Base-by-base conservation (phyloP, 768 basidiomycete genomes). In the Phanerodontia chrysosporium region DNA sequence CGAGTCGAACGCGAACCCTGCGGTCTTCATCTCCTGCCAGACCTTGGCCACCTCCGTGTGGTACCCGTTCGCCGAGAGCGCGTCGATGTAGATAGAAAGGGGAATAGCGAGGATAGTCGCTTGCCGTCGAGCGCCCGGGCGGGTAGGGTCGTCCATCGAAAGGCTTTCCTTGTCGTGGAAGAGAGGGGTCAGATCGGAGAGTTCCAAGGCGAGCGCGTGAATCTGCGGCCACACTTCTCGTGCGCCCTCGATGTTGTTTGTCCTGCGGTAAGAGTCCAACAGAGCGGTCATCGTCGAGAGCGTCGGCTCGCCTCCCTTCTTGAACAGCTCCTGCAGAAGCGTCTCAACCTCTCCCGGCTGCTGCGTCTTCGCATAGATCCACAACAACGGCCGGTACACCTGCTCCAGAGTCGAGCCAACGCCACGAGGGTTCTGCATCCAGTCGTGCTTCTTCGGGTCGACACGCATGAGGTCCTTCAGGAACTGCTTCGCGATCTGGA, bases 81-180 rank as follows among this genome's bases (percentile, higher is more conserved):
- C 80, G 63, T 92, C 86, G 60, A 97, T 83, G 71, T 86, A 87
- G 63, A 92, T 86, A 14, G 92, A 94, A 12, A 98, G 75, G 0
- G 94, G 89, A 42, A 85, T 71, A 63, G 85, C 87, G 45, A 96
- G 78, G n/a, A 85, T 69, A 62, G 82, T 84, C n/a, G 79, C 76
- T 18, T 69, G 77, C 22, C 70, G 74, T 27, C 66, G 69, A 32
- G 65, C 60, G 44, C 49, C 60, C 12, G 49, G 61, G 48, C 63
- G 29, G 2, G 28, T 62, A 13, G 46, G 2, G 35, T 39, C 16
- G 10, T 51, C 49, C 18, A 5, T 21, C 52, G 1, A 10, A 3
- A 32, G 52, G 7, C 22, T 21, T 22, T 25, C 18, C 32, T 42
- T 42, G 35, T 42, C 39, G 2, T 24, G 12, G 35, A 53, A 53